Evolutionary conservation across 805 yeast species (phyloP).

Genomic region (Candida andamanensis): DNA sequence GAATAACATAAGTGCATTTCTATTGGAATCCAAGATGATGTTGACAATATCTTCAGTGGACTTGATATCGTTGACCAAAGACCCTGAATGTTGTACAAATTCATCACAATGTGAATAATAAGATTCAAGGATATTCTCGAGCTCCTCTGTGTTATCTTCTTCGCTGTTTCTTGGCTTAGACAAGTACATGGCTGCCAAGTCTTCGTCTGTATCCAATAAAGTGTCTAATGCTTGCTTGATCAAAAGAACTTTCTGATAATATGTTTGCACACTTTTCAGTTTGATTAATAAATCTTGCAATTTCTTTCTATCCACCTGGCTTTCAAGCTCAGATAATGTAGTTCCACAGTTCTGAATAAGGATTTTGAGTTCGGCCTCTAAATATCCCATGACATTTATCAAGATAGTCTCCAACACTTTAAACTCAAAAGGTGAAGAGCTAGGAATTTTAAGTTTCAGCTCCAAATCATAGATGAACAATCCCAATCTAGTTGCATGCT

Average conservation of each 20-base stretch:
- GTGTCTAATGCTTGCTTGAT: slow-evolving; percentile 82
- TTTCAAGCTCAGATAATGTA: slow-evolving; percentile 68
- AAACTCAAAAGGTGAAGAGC: slow-evolving; percentile 55
- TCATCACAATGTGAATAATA: slow-evolving; percentile 92
- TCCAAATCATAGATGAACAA: slow-evolving; percentile 82
- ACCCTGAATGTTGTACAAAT: slow-evolving; percentile 85
- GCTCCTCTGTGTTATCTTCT: slow-evolving; percentile 52
- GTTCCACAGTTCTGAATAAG: slow-evolving; percentile 56
- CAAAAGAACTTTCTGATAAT: slow-evolving; percentile 68
- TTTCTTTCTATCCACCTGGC: slow-evolving; percentile 70
- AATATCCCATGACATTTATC: slow-evolving; percentile 70
- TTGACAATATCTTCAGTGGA: slow-evolving; percentile 92
- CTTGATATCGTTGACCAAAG: slow-evolving; percentile 73
- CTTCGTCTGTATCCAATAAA: slow-evolving; percentile 80
- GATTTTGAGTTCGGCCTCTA: slow-evolving; percentile 68
- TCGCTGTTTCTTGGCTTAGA: slow-evolving; percentile 31
- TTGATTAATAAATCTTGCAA: slow-evolving; percentile 67
- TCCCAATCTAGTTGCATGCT: slow-evolving; percentile 68
- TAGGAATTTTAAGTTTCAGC: slow-evolving; percentile 50
- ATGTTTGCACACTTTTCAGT: slow-evolving; percentile 65
- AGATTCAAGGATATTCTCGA: slow-evolving; percentile 83
- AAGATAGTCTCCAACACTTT: slow-evolving; percentile 78
- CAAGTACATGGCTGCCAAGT: slow-evolving; percentile 72
- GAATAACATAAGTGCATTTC: slow-evolving; percentile 84
- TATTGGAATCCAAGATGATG: slow-evolving; percentile 83